phyloP scores from a whole-genome alignment of 2,329 filamentous ascomycete species.

The Cladosporium cucumerinum region DNA sequence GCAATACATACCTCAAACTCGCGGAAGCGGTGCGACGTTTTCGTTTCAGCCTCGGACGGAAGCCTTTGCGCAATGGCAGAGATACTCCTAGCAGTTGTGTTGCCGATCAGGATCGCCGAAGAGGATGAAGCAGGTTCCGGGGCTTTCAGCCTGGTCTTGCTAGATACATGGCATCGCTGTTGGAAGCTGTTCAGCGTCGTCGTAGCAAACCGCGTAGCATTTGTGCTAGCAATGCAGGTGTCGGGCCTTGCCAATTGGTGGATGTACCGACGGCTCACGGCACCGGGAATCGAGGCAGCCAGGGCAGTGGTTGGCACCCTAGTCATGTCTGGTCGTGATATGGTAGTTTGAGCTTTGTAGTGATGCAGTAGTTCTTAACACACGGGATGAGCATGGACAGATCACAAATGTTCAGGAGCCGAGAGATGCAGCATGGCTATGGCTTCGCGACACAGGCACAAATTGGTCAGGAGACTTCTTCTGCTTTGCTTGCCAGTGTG shows the following conservation, averaged over 20 bases:
- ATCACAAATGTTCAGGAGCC: background rate
- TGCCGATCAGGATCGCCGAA: background rate
- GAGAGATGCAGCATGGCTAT: background rate
- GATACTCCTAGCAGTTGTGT: background rate
- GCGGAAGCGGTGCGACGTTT: constrained; percentile 20
- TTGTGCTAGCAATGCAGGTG: background rate
- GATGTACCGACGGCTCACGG: background rate
- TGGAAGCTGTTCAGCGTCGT: background rate
- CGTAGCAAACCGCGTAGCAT: background rate
- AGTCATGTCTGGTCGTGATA: background rate
- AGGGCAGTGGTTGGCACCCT: background rate
- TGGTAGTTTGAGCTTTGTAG: background rate
- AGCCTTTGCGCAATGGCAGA: constrained; percentile 21
- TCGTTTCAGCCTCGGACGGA: constrained; percentile 14
- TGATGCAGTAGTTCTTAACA: background rate
- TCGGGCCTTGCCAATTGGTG: constrained; percentile 5
- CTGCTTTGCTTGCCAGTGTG: background rate
- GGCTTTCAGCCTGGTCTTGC: background rate
- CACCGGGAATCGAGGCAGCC: background rate
- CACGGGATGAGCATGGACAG: background rate
- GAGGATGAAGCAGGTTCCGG: background rate
- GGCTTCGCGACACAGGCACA: background rate
- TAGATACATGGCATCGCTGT: background rate
- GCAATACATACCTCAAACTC: constrained; percentile 23
- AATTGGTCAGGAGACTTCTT: constrained; percentile 8